Conservation (phyloP, 306 rosid genomes). For the Acacia crassicarpa region DNA sequence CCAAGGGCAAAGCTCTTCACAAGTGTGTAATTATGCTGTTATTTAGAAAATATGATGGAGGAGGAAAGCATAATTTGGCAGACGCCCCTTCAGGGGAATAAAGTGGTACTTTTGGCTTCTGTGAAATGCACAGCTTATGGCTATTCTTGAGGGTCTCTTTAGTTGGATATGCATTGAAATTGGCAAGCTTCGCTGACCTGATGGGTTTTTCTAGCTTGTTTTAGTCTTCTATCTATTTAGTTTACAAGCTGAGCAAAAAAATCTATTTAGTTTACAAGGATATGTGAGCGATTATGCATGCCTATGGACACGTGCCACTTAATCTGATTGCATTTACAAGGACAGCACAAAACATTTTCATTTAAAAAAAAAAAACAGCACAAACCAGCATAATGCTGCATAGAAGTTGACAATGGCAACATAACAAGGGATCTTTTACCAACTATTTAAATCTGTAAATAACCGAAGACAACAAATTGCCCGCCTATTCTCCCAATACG, state of each 20-base stretch:
- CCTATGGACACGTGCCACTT: background rate
- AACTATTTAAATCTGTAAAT: background rate
- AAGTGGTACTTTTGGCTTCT: background rate
- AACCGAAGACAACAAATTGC: constrained; percentile 45
- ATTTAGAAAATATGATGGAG: background rate
- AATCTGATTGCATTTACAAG: background rate
- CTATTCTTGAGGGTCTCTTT: background rate
- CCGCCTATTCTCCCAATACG: constrained; percentile 86
- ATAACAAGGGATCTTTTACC: background rate
- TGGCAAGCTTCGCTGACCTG: background rate
- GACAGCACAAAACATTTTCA: background rate
- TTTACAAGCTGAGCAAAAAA: no score
- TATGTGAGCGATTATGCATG: background rate
- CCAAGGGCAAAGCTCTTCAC: background rate
- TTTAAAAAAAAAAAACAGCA: background rate
- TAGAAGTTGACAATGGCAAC: background rate
- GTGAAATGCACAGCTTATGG: background rate
- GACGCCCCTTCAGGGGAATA: background rate
- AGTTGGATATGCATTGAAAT: background rate
- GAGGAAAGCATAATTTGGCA: background rate
- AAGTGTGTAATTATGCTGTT: background rate
- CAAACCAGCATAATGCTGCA: constrained; percentile 5
- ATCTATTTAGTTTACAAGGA: background rate
- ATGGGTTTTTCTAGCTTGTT: background rate
- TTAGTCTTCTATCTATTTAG: background rate